These are phyloP conservation scores for Xenosphaeropsis pyriputrescens DNA, from an alignment of 2,329 filamentous ascomycete species.

Conservation along the genomic window DNA sequence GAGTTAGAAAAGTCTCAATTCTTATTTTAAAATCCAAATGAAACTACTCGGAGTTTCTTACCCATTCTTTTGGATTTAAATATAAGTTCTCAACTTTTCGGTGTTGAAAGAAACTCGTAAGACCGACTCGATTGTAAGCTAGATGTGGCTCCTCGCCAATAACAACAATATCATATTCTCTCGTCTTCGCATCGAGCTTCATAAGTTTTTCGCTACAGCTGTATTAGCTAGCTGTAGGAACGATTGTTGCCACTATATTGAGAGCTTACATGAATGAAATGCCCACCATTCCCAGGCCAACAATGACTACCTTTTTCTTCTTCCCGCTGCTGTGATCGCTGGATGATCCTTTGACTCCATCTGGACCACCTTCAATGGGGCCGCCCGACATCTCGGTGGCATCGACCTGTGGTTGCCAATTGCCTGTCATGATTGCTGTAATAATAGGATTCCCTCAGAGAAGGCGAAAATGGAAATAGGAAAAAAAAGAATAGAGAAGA, in stretches of 20 bases:
- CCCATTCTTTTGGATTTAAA: constrained; percentile 73
- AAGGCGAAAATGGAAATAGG: too few species aligned
- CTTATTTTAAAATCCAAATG: too few species aligned
- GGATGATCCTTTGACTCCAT: constrained; percentile 11
- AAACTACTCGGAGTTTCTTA: constrained; percentile 19
- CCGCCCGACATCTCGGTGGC: constrained; percentile 9
- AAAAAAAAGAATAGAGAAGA: too few species aligned
- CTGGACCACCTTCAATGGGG: constrained; percentile 8
- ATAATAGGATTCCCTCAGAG: too few species aligned
- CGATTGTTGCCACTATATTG: too few species aligned
- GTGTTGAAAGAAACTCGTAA: constrained; percentile 83
- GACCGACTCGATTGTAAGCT: constrained; percentile 80
- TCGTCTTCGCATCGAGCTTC: constrained; percentile 62
- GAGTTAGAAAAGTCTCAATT: not conserved
- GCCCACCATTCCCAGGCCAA: constrained; percentile 85
- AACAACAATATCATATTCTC: constrained; percentile 70
- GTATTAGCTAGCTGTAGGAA: not conserved
- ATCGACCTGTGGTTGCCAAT: constrained; percentile 13
- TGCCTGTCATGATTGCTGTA: constrained; percentile 9
- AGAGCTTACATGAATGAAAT: constrained; percentile 68
- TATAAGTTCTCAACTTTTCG: constrained; percentile 78
- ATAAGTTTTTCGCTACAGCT: constrained; percentile 67
- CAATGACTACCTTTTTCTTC: constrained; percentile 63
- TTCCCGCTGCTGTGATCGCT: constrained; percentile 2
- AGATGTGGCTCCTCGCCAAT: constrained; percentile 80